phyloP scores from a whole-genome alignment of 1,284 basidiomycete species.

The Pseudozyma sp. region DNA sequence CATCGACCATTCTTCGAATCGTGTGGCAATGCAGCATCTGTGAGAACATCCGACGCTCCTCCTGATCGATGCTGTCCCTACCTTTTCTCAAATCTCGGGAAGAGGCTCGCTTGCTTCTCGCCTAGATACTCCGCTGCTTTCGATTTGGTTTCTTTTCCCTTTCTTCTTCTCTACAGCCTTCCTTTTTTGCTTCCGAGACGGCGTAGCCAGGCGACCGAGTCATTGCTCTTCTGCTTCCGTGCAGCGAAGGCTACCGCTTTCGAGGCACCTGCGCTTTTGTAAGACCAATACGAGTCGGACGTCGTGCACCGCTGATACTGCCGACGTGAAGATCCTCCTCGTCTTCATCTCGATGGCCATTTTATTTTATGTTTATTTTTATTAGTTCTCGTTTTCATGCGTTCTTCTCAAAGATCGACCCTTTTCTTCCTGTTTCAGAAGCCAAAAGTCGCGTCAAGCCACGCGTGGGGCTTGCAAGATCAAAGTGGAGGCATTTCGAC shows the following conservation, averaged over 20 bases:
- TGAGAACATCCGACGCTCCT: constrained; percentile 1
- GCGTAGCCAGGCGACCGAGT: not conserved
- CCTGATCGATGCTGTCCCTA: constrained; percentile 5
- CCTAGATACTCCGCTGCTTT: not conserved
- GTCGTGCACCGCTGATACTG: too few relatives aligned
- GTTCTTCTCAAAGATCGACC: constrained; percentile 18
- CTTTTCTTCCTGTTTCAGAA: constrained; percentile 2
- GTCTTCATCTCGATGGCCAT: not conserved
- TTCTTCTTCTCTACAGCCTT: not conserved
- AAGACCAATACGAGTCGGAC: too few relatives aligned
- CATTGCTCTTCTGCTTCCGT: not conserved
- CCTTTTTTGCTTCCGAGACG: not conserved
- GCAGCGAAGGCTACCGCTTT: not conserved
- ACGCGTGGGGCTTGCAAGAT: constrained; percentile 13
- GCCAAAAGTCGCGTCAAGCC: constrained; percentile 19
- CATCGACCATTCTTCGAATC: too few relatives aligned
- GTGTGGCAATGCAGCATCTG: too few relatives aligned
- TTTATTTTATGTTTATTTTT: constrained; percentile 7
- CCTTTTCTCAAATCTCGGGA: not conserved
- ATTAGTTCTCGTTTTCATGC: not conserved
- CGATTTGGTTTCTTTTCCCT: not conserved
- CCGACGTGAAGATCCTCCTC: not conserved
- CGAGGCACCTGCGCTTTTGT: too few relatives aligned
- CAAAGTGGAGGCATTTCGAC: constrained; percentile 31
- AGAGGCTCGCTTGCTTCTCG: constrained; percentile 4